Conservation (phyloP, 1,139 yeast species). For the Magnusiomyces tetraspermus region DNA sequence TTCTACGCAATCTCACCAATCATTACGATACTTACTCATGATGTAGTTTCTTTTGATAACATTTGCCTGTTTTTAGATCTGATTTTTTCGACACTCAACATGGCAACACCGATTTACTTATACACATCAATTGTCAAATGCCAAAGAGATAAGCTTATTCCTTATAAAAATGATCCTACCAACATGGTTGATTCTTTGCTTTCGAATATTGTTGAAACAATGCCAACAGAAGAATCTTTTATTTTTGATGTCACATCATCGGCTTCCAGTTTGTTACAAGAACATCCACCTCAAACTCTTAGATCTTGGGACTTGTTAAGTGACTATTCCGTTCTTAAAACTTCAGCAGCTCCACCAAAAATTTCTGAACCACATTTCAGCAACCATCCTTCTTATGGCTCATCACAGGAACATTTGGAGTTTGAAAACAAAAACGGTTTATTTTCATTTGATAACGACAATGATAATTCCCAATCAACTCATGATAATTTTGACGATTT, state of each 20-base stretch:
- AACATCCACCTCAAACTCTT: constrained; percentile 20
- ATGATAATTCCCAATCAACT: neutral
- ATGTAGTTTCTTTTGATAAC: constrained; percentile 43
- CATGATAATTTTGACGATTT: neutral
- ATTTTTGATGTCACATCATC: constrained; percentile 16
- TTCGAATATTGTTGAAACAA: constrained; percentile 25
- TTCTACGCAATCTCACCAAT: constrained; percentile 66
- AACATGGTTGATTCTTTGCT: constrained; percentile 24
- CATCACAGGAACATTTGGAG: constrained; percentile 8
- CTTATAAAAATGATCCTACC: constrained; percentile 22
- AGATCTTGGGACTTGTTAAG: constrained; percentile 22
- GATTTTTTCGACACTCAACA: constrained; percentile 41
- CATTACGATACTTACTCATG: constrained; percentile 73
- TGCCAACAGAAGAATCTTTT: constrained; percentile 19
- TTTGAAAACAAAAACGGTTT: constrained; percentile 10
- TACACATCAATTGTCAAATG: constrained; percentile 45
- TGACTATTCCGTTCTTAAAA: constrained; percentile 25
- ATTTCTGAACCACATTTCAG: neutral
- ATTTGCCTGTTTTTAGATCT: constrained; percentile 56
- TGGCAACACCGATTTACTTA: constrained; percentile 42
- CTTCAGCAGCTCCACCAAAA: constrained; percentile 14
- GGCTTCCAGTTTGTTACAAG: constrained; percentile 18
- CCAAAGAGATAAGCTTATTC: constrained; percentile 33
- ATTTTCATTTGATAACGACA: constrained; percentile 9
- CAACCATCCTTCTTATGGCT: too few species aligned